Evolutionary conservation across 106 monocot species (phyloP), one percentile per base, ranked within the genome.

Genomic region (Iris macrosiphon): DNA sequence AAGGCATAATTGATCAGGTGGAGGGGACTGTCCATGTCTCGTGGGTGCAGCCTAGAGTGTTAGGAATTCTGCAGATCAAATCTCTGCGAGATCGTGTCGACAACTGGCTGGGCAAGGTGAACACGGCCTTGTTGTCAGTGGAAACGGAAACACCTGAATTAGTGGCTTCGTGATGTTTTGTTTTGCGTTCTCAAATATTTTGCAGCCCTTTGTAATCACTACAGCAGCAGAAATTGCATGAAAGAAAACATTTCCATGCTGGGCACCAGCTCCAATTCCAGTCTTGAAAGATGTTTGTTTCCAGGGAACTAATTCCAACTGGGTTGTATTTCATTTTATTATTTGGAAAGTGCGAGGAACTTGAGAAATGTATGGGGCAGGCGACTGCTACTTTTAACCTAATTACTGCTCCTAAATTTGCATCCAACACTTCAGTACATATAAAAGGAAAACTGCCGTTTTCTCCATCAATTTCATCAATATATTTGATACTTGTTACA

Each of bases 1-100:
- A 94, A 62, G 93, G 93, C 35, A 88, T 88, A 67, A 88, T 94
- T 31, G 88, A 94, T 73, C 84, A 94, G 60, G 93, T 94, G 1
- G 93, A 84, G 19, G 73, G 88, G 33, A 94, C 73, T 19, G 79
- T 94, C 8, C 67, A 94, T 41, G 79, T 94, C 45, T 94, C 94
- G 16, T 94, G 88, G 94, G 94, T 94, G 16, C 94, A 94, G 43
- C 94, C 94, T 2, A 79, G 94, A 60, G 88, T 94, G 52, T 65
- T 94, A 44, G 94, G 94, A 9, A 65, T 85, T 31, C 75, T 78
- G 34, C 94, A 94, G 61, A 74, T 94, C 38, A 85, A 76, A 65
- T 81, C 94, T 4, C 52, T 94, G 34, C 72, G 73, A 26, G 84
- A 84, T 38, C 80, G 85, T 46, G 69, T 94, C 14, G 88, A 94